Evolutionary conservation across 345 rosid species (phyloP).

Genomic region (Populus nigra): DNA sequence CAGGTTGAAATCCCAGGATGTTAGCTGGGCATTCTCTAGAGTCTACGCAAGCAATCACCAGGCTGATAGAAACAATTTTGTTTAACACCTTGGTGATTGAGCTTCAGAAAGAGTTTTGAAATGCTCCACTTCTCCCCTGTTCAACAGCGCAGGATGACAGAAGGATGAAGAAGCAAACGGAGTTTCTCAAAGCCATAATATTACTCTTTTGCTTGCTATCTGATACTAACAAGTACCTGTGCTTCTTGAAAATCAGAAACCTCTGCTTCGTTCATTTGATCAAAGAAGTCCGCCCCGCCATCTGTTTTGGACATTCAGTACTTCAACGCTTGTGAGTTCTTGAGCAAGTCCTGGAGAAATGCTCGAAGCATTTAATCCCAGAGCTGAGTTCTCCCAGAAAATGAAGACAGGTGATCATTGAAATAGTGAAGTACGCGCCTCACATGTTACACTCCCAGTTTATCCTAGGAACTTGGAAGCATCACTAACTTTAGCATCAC

Average conservation of each 20-base stretch:
- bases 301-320: constrained; percentile 15
- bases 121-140: constrained; percentile 21
- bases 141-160: background rate
- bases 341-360: constrained; percentile 18
- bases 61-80: background rate
- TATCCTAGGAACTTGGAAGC: background rate
- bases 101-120: constrained; percentile 20
- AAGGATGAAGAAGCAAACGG: background rate
- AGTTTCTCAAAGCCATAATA: background rate
- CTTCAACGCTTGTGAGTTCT: constrained; percentile 12
- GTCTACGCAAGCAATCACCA: constrained; percentile 39
- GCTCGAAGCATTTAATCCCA: constrained; percentile 17
- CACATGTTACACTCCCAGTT: background rate
- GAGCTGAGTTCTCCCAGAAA: background rate
- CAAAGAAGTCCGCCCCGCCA: constrained; percentile 24
- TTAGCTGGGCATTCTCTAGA: constrained; percentile 34
- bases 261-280: constrained; percentile 48
- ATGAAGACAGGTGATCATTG: background rate
- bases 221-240: constrained; percentile 48
- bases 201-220: background rate
- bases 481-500: background rate
- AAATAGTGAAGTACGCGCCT: background rate
- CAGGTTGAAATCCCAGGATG: constrained; percentile 36
- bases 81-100: constrained; percentile 27
- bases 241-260: constrained; percentile 52